Conservation (phyloP, 805 yeast species). For the Wickerhamiella musiphila region DNA sequence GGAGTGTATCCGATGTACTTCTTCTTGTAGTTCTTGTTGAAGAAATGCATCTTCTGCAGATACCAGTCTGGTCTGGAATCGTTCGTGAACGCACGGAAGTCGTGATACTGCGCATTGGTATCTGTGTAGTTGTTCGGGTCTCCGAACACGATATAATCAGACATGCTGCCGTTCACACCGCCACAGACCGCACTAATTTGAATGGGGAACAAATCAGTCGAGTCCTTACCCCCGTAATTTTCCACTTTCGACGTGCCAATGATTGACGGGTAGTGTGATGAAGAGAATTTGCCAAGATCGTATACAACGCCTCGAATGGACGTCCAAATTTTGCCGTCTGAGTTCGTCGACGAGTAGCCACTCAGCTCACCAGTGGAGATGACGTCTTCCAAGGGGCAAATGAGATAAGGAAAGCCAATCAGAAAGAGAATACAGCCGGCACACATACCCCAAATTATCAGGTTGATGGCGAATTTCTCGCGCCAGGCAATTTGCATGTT, state of each 20-base stretch:
- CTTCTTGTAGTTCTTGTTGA: constrained; percentile 22
- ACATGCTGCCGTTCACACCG: constrained; percentile 19
- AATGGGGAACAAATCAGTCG: constrained; percentile 23
- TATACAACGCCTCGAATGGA: constrained; percentile 26
- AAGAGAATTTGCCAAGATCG: constrained; percentile 24
- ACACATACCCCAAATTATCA: constrained; percentile 26
- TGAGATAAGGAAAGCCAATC: constrained; percentile 25
- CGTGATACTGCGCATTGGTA: constrained; percentile 25
- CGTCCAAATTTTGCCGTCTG: constrained; percentile 21
- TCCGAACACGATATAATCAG: constrained; percentile 17
- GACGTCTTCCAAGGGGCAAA: constrained; percentile 26
- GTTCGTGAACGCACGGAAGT: constrained; percentile 23
- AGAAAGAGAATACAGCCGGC: constrained; percentile 19
- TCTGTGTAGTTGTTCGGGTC: constrained; percentile 24
- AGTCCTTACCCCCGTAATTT: constrained; percentile 24
- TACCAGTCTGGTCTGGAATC: constrained; percentile 30
- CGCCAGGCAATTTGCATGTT: constrained; percentile 28
- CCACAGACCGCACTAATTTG: constrained; percentile 25
- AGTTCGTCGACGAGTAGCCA: constrained; percentile 16
- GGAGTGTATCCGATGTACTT: constrained; percentile 25
- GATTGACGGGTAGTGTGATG: constrained; percentile 24
- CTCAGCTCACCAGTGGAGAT: constrained; percentile 20
- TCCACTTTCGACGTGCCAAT: constrained; percentile 21
- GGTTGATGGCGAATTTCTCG: constrained; percentile 26
- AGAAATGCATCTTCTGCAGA: constrained; percentile 21